Percentiles rank a stretch among this genome's conserved stretches.
Evolutionary conservation across 2,329 filamentous ascomycete genomes (phyloP).

Genomic region (Zymoseptoria crescenta): DNA sequence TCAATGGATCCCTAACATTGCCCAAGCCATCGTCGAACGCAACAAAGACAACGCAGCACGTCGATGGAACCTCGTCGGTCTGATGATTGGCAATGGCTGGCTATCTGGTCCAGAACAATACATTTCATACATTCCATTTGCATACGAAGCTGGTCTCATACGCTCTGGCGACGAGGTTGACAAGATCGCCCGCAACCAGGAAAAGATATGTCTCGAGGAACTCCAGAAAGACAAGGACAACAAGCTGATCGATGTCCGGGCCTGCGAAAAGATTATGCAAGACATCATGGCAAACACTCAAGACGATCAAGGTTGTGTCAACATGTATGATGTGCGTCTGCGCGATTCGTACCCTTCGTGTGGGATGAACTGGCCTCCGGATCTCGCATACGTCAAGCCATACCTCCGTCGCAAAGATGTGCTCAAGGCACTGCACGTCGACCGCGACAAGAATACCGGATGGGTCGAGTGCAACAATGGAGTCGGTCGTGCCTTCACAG

Average conservation of each 20-base stretch:
- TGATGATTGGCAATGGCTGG: constrained; percentile 97
- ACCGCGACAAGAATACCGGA: constrained; percentile 70
- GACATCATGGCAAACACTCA: constrained; percentile 60
- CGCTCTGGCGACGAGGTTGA: constrained; percentile 59
- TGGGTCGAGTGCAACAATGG: constrained; percentile 86
- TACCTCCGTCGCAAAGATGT: constrained; percentile 84
- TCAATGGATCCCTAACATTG: constrained; percentile 94
- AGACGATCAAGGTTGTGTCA: constrained; percentile 57
- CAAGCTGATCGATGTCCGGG: constrained; percentile 56
- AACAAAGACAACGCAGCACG: constrained; percentile 54
- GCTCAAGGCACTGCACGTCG: constrained; percentile 70
- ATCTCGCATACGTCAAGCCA: constrained; percentile 66
- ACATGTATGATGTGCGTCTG: constrained; percentile 95
- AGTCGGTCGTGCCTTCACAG: constrained; percentile 65
- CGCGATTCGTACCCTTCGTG: constrained; percentile 73
- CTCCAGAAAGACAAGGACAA: constrained; percentile 50
- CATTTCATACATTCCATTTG: constrained; percentile 72
- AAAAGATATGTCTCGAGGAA: constrained; percentile 57
- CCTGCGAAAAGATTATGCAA: constrained; percentile 72
- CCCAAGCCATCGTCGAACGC: constrained; percentile 78
- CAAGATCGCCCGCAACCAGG: constrained; percentile 58
- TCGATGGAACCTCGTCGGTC: constrained; percentile 71
- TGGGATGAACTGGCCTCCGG: constrained; percentile 97
- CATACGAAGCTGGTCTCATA: constrained; percentile 68
- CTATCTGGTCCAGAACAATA: constrained; percentile 89